Evolutionary conservation across 352 stramenopile species (phyloP).

Genomic region (Globisporangium irregulare): DNA sequence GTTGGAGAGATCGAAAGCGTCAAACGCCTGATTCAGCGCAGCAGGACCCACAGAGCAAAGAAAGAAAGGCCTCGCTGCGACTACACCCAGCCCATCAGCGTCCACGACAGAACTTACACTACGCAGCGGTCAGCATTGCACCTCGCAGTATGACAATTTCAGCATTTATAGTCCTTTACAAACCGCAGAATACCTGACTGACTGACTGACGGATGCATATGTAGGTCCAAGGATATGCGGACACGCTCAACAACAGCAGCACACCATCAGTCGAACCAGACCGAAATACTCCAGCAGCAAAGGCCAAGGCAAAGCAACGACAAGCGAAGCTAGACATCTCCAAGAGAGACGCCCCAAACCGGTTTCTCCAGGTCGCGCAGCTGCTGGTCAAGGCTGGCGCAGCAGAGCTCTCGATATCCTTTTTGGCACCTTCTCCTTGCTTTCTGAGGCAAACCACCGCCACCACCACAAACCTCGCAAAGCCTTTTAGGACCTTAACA

Average conservation of each 20-base stretch:
- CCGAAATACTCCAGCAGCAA: not conserved
- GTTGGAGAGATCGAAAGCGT: slow-evolving; percentile 30
- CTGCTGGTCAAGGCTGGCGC: slow-evolving; percentile 36
- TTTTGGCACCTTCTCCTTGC: not conserved
- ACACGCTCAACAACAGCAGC: slow-evolving; percentile 13
- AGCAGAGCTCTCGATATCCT: slow-evolving; percentile 22
- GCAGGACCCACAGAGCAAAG: not conserved
- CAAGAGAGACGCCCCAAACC: slow-evolving; percentile 17
- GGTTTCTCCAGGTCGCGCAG: slow-evolving; percentile 31
- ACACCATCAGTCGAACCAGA: not conserved
- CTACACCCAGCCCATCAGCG: slow-evolving; percentile 11
- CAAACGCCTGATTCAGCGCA: slow-evolving; percentile 20
- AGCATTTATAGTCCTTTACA: too few relatives aligned
- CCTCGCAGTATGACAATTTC: slow-evolving; percentile 25
- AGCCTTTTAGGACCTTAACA: slow-evolving; percentile 8
- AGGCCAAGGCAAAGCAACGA: not conserved
- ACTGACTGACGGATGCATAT: not conserved
- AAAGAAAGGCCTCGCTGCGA: not conserved
- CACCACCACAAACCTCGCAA: too few relatives aligned
- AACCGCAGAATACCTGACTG: not conserved
- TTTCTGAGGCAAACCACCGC: not conserved
- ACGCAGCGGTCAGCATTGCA: slow-evolving; percentile 44
- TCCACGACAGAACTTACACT: slow-evolving; percentile 30
- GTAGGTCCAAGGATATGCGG: slow-evolving; percentile 35
- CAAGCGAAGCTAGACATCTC: not conserved